A percentile compares a stretch with the other conserved stretches of the same genome.
Conservation (phyloP, 805 yeast genomes). For the Wickerhamomyces silvicola region DNA sequence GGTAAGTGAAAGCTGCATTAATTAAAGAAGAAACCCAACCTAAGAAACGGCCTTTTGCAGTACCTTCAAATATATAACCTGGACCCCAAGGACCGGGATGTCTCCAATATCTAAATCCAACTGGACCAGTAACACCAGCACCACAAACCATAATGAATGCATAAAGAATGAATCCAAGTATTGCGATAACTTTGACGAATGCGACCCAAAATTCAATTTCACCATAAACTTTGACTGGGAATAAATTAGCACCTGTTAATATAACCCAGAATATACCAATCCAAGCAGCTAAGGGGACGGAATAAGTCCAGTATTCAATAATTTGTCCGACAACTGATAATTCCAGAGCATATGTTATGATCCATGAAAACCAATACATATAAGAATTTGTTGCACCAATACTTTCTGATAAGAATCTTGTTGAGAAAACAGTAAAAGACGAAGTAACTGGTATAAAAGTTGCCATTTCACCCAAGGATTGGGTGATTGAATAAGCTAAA, state of each 20-base stretch:
- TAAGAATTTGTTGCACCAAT: slow-evolving; percentile 69
- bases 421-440: slow-evolving; percentile 64
- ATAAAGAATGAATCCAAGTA: slow-evolving; percentile 63
- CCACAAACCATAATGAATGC: slow-evolving; percentile 70
- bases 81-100: slow-evolving; percentile 73
- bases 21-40: slow-evolving; percentile 68
- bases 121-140: slow-evolving; percentile 61
- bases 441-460: slow-evolving; percentile 64
- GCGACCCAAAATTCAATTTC: slow-evolving; percentile 76
- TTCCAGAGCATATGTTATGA: slow-evolving; percentile 70
- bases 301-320: slow-evolving; percentile 56
- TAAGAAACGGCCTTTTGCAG: slow-evolving; percentile 50
- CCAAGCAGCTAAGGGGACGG: slow-evolving; percentile 71
- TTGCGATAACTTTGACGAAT: slow-evolving; percentile 57
- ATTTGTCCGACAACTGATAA: slow-evolving; percentile 66
- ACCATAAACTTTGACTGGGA: slow-evolving; percentile 68
- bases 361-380: slow-evolving; percentile 75
- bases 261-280: slow-evolving; percentile 58
- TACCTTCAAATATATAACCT: slow-evolving; percentile 45
- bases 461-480: slow-evolving; percentile 76
- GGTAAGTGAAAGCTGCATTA: slow-evolving; percentile 74
- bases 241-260: slow-evolving; percentile 46
- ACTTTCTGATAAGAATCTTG: slow-evolving; percentile 63
- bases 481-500: slow-evolving; percentile 59
- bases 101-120: slow-evolving; percentile 79